Evolutionary conservation across 208 protist species (phyloP), one percentile per base, ranked within the genome.

Genomic region (Strigomonas galati): DNA sequence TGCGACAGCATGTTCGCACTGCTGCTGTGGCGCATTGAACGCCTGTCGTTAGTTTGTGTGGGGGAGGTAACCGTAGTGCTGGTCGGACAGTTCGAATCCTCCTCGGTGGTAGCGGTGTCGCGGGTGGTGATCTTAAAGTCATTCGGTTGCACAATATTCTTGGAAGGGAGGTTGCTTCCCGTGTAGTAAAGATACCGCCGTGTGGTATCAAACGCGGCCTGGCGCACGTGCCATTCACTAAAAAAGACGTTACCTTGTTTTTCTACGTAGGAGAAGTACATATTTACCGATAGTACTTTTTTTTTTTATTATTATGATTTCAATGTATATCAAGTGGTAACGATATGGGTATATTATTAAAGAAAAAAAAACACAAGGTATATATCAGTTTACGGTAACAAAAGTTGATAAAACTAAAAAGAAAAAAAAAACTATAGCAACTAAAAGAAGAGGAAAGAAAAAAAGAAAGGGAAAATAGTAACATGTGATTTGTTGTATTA

Each of bases 101-200:
- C 2, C 19, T 23, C 23, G 48, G 17, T 43, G 6, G 44, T 63
- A 24, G 30, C 9, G 15, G 44, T 12, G 17, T 53, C 46, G 17
- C 10, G 23, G 15, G 19, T 35, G 55, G 28, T 24, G 35, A 37
- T 12, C 56, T 57, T 40, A 52, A 4, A 24, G 27, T 64, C 24
- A 19, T 51, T 54, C 7, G 31, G 53, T 19, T 9, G 56, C 4
- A 44, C 32, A 0, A 49, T 48, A 19, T 27, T n/a, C 23, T 32
- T 60, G n/a, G 24, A 31, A 17, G 58, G 14, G 12, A 58, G 32
- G 56, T 48, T 0, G 66, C 64, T 68, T 65, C 31, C 81, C 10
- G 81, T 80, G 74, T 91, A 91, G 71, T 91, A 87, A 6, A 91
- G 43, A 53, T 91, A 82, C 28, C 84, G 84, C 17, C 84, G 81